Evolutionary conservation across 495 filamentous ascomycete species (phyloP).

Genomic region (Annulohypoxylon bovei): DNA sequence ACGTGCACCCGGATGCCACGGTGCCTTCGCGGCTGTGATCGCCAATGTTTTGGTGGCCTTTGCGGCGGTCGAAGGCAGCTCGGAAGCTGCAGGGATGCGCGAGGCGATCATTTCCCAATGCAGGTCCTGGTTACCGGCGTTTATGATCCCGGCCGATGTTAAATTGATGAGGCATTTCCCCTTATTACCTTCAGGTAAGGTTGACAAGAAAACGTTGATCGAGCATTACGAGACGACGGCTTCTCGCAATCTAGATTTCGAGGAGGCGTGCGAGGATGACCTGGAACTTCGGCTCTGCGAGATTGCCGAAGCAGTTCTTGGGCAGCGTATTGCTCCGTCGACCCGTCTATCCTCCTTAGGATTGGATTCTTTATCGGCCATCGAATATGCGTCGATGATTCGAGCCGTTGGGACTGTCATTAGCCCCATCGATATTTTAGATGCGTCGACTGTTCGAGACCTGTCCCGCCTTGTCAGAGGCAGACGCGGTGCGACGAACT

Average conservation of each 20-base stretch:
- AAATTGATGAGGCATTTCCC: constrained; percentile 70
- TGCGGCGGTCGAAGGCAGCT: constrained; percentile 59
- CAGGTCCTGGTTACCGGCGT: constrained; percentile 74
- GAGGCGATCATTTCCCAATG: constrained; percentile 64
- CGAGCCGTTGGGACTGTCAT: constrained; percentile 61
- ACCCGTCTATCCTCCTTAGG: constrained; percentile 64
- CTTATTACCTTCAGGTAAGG: constrained; percentile 79
- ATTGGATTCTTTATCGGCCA: constrained; percentile 78
- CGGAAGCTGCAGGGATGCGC: constrained; percentile 42
- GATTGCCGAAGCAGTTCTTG: constrained; percentile 59
- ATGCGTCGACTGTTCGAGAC: constrained; percentile 54
- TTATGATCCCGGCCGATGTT: constrained; percentile 81
- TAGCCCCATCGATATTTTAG: constrained; percentile 66
- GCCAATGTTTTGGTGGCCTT: constrained; percentile 72
- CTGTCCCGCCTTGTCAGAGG: constrained; percentile 8
- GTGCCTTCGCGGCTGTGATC: constrained; percentile 69
- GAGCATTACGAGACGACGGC: constrained; percentile 58
- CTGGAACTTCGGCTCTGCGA: constrained; percentile 59
- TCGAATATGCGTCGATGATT: constrained; percentile 70
- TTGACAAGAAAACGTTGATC: constrained; percentile 73
- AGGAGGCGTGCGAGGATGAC: constrained; percentile 45
- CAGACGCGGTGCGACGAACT: not conserved
- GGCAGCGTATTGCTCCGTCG: constrained; percentile 47
- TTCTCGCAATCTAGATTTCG: not conserved
- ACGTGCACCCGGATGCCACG: constrained; percentile 61